These are phyloP conservation scores for Verticillium tricorpus DNA, from an alignment of 2,329 filamentous ascomycete genomes.

Conservation along the genomic window DNA sequence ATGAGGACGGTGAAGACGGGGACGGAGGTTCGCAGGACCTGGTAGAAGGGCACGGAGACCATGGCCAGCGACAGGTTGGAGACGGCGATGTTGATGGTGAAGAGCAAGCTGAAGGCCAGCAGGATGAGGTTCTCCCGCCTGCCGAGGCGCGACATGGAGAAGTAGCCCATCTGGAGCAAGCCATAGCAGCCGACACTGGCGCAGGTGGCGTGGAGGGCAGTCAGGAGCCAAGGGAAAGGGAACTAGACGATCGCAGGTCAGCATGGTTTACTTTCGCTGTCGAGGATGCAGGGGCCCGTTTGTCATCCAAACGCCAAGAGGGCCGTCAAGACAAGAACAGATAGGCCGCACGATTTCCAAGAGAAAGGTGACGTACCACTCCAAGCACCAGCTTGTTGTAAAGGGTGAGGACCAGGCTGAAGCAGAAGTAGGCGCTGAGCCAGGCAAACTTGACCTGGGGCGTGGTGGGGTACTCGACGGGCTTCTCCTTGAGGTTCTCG, in stretches of 20 bases:
- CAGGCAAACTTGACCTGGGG: constrained; percentile 43
- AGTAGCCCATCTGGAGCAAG: constrained; percentile 46
- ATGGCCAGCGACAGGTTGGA: constrained; percentile 59
- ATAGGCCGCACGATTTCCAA: neutral
- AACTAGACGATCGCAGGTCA: constrained; percentile 34
- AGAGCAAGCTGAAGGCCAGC: constrained; percentile 54
- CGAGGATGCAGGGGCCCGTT: neutral
- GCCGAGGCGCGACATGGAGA: constrained; percentile 47
- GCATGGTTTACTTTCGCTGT: neutral
- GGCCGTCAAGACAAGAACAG: neutral
- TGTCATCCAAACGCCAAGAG: neutral
- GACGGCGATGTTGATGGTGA: constrained; percentile 60
- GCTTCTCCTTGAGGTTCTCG: constrained; percentile 6
- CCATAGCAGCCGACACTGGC: constrained; percentile 51
- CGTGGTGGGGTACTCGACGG: constrained; percentile 36
- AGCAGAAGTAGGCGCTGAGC: constrained; percentile 48
- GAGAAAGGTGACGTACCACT: constrained; percentile 31
- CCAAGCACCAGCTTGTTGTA: constrained; percentile 57
- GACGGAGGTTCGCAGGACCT: constrained; percentile 57
- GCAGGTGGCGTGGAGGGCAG: constrained; percentile 52
- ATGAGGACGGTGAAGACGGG: constrained; percentile 60
- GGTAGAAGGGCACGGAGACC: constrained; percentile 63
- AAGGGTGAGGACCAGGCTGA: constrained; percentile 44
- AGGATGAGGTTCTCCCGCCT: constrained; percentile 51
- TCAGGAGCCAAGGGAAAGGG: constrained; percentile 57